Conservation (phyloP, 805 yeast species). For the Spathaspora girioi region DNA sequence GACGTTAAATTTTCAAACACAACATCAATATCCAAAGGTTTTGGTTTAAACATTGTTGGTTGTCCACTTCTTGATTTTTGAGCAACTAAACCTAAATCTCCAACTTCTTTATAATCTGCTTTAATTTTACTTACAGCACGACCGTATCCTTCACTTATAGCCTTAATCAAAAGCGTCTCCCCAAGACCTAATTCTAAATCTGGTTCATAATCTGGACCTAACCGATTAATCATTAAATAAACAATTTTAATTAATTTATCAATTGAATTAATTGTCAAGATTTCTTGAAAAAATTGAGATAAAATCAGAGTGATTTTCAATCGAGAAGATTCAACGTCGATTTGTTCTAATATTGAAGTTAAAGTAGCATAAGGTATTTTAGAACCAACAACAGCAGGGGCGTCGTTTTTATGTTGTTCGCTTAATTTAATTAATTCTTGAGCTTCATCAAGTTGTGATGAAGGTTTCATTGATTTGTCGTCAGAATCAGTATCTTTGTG, state of each 20-base stretch:
- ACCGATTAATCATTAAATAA: slow-evolving; percentile 79
- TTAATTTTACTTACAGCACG: slow-evolving; percentile 67
- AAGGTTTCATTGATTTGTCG: slow-evolving; percentile 1
- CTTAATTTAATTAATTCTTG: slow-evolving; percentile 7
- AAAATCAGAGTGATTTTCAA: slow-evolving; percentile 75
- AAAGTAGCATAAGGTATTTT: slow-evolving; percentile 38
- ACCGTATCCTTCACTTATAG: slow-evolving; percentile 88
- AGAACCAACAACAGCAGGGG: not conserved
- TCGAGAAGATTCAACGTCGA: slow-evolving; percentile 80
- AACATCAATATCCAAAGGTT: slow-evolving; percentile 64
- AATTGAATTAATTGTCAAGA: slow-evolving; percentile 44
- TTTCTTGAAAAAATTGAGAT: slow-evolving; percentile 65
- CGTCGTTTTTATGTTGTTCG: slow-evolving; percentile 3
- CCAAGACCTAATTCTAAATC: slow-evolving; percentile 93
- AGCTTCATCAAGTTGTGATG: slow-evolving; percentile 10
- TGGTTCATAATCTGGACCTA: slow-evolving; percentile 92
- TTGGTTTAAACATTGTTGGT: slow-evolving; percentile 90
- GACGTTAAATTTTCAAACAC: slow-evolving; percentile 73
- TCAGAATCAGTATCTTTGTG: slow-evolving; percentile 6
- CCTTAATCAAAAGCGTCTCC: slow-evolving; percentile 81
- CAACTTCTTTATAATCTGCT: slow-evolving; percentile 69
- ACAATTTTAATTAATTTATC: slow-evolving; percentile 65
- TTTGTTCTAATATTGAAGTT: slow-evolving; percentile 65
- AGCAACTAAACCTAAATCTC: slow-evolving; percentile 91
- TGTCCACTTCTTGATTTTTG: slow-evolving; percentile 78